Percentiles rank a stretch among this genome's conserved stretches.
phyloP scores from a whole-genome alignment of 2,329 filamentous ascomycete genomes.

The Fusarium sp. region DNA sequence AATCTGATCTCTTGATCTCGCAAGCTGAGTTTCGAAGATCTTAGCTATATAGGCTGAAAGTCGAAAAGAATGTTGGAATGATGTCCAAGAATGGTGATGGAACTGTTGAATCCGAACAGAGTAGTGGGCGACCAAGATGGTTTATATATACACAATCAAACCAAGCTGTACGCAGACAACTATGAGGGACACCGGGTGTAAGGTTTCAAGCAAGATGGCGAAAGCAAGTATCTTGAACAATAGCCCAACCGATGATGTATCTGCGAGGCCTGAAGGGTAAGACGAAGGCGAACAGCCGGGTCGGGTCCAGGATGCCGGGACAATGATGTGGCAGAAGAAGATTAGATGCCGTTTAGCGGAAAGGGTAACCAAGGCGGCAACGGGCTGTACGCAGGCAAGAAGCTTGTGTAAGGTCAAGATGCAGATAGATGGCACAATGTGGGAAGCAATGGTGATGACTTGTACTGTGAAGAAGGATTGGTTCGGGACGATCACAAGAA shows the following conservation, averaged over 20 bases:
- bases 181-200: constrained; percentile 29
- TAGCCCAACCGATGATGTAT: constrained; percentile 38
- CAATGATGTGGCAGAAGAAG: constrained; percentile 47
- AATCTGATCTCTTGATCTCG: neutral
- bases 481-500: constrained; percentile 14
- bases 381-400: constrained; percentile 33
- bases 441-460: constrained; percentile 20
- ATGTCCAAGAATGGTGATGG: neutral
- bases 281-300: constrained; percentile 37
- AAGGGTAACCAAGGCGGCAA: constrained; percentile 25
- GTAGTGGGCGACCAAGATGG: constrained; percentile 16
- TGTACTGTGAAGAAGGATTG: constrained; percentile 16
- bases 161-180: constrained; percentile 21
- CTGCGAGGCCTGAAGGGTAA: constrained; percentile 37
- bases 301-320: constrained; percentile 33
- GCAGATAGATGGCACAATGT: constrained; percentile 25
- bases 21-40: neutral
- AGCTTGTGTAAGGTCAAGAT: constrained; percentile 35
- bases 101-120: constrained; percentile 14
- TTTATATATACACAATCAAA: constrained; percentile 40
- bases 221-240: constrained; percentile 17
- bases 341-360: constrained; percentile 42
- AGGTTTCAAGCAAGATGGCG: constrained; percentile 26
- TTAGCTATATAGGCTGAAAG: neutral
- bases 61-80: neutral